Base-by-base conservation (phyloP, 306 rosid genomes). In the Canavalia gladiata region DNA sequence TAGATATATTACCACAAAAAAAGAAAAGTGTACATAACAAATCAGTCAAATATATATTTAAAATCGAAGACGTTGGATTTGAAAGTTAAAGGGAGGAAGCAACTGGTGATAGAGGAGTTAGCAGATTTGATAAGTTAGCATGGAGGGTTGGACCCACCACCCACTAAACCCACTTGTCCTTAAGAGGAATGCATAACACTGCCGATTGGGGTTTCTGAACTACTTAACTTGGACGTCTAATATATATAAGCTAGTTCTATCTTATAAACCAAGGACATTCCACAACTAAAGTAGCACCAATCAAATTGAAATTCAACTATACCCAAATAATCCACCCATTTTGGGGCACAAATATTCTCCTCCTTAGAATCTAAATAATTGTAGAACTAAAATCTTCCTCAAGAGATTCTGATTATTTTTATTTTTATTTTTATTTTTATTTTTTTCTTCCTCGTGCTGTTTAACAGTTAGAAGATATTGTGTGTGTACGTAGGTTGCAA, bases 91-190 rank as follows among this genome's bases (percentile, higher is more conserved):
- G 64, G 31, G 64, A 45, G 37, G 80, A 72, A 72, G 55, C 49
- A 76, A 49, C 49, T 76, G 25, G 78, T 1, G 69, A 75, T 11
- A 41, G 74, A 83, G 49, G 47, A 51, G 74, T 39, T 33, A 25
- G 74, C 55, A 72, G 30, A 83, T 65, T 78, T 73, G 80, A 72
- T 72, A 78, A 57, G 64, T 52, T 43, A 29, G 60, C 39, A 41
- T 41, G 54, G 35, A 45, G 3, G 68, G 28, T 13, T 45, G 83
- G 83, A 78, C 83, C 83, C 72, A 83, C 86, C 67, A 77, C 34
- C 30, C 82, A 76, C 60, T 76, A 60, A 43, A 51, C 74, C 74
- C 82, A 55, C 80, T 78, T 55, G 69, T 37, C 28, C 57, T 43
- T 45, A 33, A n/a, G 77, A 76, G 39, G 56, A 75, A 67, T 68